Evolutionary conservation across 83 land plant species (phyloP).

Genomic region (Thuja plicata): DNA sequence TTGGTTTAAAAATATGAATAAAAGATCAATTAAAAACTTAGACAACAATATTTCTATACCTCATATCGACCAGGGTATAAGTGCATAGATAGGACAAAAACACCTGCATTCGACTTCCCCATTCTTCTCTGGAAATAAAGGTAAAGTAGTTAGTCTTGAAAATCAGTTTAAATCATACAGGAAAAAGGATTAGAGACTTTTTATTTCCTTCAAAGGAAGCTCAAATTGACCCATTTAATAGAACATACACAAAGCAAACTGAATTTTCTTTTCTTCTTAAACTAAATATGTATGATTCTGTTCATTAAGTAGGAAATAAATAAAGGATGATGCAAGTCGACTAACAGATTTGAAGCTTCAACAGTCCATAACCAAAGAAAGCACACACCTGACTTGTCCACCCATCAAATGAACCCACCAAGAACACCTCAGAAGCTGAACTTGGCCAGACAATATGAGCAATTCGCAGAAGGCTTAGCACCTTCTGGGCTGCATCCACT

Average conservation of each 20-base stretch:
- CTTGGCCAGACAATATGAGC: conserved; percentile 78
- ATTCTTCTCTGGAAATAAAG: conserved; percentile 52
- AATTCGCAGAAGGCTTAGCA: conserved; percentile 43
- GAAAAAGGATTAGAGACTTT: neutral
- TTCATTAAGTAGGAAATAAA: neutral
- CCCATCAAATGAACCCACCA: conserved; percentile 85
- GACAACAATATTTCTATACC: conserved; percentile 18
- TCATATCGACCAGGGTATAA: conserved; percentile 75
- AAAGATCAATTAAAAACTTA: neutral
- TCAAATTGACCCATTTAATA: neutral
- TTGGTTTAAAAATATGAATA: neutral
- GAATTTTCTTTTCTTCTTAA: neutral
- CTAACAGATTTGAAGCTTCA: neutral
- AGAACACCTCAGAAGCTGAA: conserved; percentile 68
- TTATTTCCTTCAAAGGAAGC: neutral
- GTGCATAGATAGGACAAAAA: conserved; percentile 41
- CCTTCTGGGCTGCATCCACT: conserved; percentile 47
- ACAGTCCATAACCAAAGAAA: neutral
- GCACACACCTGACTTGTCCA: conserved; percentile 70
- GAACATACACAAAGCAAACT: neutral
- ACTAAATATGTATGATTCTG: neutral
- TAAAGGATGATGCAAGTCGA: neutral
- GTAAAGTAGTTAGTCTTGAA: neutral
- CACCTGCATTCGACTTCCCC: conserved; percentile 50
- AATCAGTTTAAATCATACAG: neutral